A percentile compares a stretch with the other conserved stretches of the same genome.
Evolutionary conservation across 495 filamentous ascomycete genomes (phyloP).

Genomic region (Aspergillus sclerotiicarbonarius): DNA sequence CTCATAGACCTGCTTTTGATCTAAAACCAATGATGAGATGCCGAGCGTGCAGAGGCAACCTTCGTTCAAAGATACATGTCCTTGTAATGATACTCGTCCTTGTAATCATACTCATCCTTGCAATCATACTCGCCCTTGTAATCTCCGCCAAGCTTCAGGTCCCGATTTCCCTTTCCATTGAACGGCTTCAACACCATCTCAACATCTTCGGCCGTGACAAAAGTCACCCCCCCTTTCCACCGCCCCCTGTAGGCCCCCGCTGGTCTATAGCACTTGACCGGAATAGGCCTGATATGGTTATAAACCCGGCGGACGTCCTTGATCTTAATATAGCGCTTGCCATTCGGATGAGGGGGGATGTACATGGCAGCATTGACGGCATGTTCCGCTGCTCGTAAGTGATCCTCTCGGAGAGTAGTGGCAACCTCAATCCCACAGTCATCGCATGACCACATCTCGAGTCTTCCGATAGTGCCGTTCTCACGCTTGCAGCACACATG

Average conservation of each 20-base stretch:
- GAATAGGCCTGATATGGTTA: neutral
- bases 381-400: neutral
- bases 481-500: neutral
- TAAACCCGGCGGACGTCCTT: neutral
- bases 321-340: neutral
- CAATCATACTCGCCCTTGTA: no score
- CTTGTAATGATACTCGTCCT: no score
- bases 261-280: neutral
- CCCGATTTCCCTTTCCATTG: neutral
- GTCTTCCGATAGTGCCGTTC: neutral
- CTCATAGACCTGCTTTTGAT: no score
- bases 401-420: neutral
- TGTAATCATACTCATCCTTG: no score
- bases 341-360: neutral
- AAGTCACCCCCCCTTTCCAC: neutral
- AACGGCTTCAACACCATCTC: neutral
- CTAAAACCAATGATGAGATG: no score
- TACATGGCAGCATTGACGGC: neutral
- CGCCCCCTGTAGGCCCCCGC: neutral
- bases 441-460: neutral
- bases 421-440: neutral
- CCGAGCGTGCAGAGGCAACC: no score
- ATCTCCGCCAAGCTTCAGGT: no score
- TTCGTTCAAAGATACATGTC: no score
- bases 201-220: neutral